These are phyloP conservation scores for Saraca asoca DNA, from an alignment of 331 rosid genomes.

Conservation along the genomic window DNA sequence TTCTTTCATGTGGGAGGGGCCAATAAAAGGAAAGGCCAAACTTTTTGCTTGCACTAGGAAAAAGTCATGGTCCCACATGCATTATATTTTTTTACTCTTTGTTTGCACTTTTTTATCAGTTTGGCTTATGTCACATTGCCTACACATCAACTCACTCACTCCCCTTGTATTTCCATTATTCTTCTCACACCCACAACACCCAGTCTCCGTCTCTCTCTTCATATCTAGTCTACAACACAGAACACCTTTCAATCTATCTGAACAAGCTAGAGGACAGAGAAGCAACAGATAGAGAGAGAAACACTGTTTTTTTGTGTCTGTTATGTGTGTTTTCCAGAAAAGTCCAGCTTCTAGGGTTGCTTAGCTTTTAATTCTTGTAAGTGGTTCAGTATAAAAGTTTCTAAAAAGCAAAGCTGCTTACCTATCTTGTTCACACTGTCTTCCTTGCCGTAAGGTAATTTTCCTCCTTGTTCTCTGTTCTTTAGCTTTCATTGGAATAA, in stretches of 20 bases:
- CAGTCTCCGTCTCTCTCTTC: constrained; percentile 21
- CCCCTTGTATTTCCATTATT: constrained; percentile 39
- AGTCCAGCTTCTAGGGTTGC: constrained; percentile 51
- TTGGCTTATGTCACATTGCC: constrained; percentile 39
- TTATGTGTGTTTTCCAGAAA: constrained; percentile 39
- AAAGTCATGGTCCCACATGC: constrained; percentile 64
- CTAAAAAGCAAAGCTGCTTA: constrained; percentile 37
- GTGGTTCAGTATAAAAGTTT: neutral
- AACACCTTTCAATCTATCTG: constrained; percentile 46
- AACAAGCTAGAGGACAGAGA: constrained; percentile 33
- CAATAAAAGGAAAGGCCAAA: constrained; percentile 43
- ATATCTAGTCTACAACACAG: constrained; percentile 42
- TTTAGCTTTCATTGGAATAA: constrained; percentile 10
- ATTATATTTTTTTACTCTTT: constrained; percentile 31
- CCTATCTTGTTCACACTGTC: constrained; percentile 50
- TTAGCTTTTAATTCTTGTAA: constrained; percentile 29
- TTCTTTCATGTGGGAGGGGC: constrained; percentile 32
- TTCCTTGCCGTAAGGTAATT: constrained; percentile 49
- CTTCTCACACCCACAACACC: constrained; percentile 9
- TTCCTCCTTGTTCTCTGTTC: constrained; percentile 29
- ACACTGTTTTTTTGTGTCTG: constrained; percentile 8
- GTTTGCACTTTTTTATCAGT: constrained; percentile 42
- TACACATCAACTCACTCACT: neutral
- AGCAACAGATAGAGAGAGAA: constrained; percentile 3
- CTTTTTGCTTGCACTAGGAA: constrained; percentile 55